Base-by-base conservation (phyloP, 805 yeast genomes). In the Cyberlindnera xishuangbannaensis region DNA sequence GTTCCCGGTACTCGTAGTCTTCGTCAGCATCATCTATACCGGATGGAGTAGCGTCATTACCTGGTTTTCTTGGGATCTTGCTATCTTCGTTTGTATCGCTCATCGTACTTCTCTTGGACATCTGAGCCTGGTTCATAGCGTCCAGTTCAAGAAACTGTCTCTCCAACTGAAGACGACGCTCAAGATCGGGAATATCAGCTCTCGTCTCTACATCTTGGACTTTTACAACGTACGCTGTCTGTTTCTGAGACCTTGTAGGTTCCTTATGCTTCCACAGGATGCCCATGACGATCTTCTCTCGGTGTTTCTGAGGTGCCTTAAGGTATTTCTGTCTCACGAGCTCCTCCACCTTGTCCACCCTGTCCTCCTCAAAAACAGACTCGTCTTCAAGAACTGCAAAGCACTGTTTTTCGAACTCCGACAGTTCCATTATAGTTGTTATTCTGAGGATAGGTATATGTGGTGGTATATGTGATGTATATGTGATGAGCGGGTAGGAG, bases 251-350 rank as follows among this genome's bases (percentile, higher is more conserved):
- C 14, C 42, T 47, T 6, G 51, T 41, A 2, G 58, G 57, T 15
- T 60, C 65, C 24, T 60, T 54, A 34, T 65, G 69, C 18, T 48
- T 55, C 67, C 68, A 61, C 36, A 65, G 38, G 9, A 65, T 57
- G 32, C 61, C 68, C 45, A 65, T 48, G 12, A 62, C 62, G 13
- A 59, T 42, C 32, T 61, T 46, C 35, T 65, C 69, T 6, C 47
- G 33, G 16, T 56, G 59, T 13, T 45, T 44, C 3, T 48, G 27
- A 1, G 45, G 34, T 9, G 40, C 32, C 2, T 34, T 38, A 17
- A 43, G 37, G 27, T 40, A 47, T 20, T 44, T 37, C 14, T 36
- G 33, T 4, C 36, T 32, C 20, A 64, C 65, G 2, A 59, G 41
- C 9, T 48, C 56, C 31, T 65, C 68, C 10, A 65, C 48, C 30